Evolutionary conservation across 2,329 filamentous ascomycete genomes (phyloP).

Genomic region (Aspergillus caelatus): DNA sequence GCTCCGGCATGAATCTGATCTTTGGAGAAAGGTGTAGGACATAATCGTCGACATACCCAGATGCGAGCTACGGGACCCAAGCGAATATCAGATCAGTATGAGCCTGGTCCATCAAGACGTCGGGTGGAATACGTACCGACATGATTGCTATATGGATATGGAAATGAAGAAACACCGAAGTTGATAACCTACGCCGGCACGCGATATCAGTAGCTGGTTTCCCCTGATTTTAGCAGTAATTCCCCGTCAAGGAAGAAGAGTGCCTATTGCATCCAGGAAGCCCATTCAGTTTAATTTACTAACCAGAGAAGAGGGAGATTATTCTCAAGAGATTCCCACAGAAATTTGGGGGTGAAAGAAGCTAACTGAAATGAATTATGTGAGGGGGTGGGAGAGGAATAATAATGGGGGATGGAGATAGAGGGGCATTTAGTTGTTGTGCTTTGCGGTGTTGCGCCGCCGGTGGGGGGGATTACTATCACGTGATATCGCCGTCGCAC

Average conservation of each 20-base stretch:
- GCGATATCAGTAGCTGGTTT: conserved; percentile 33
- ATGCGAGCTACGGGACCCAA: conserved; percentile 34
- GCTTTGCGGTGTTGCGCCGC: conserved; percentile 28
- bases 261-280: background rate
- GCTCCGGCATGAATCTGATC: background rate
- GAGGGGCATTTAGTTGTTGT: conserved; percentile 41
- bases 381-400: conserved; percentile 18
- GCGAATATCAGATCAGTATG: conserved; percentile 15
- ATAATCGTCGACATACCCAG: conserved; percentile 33
- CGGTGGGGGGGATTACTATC: conserved; percentile 28
- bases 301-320: conserved; percentile 23
- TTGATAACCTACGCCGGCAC: conserved; percentile 31
- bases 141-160: conserved; percentile 32
- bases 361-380: conserved; percentile 5
- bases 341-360: background rate
- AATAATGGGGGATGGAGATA: conserved; percentile 28
- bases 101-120: background rate
- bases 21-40: conserved; percentile 5
- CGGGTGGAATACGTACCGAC: conserved; percentile 33
- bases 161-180: conserved; percentile 22
- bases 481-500: conserved; percentile 26
- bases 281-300: conserved; percentile 2
- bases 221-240: conserved; percentile 13
- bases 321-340: conserved; percentile 11
- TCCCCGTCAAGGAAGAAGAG: background rate